Base-by-base conservation (phyloP, 2,329 filamentous ascomycete genomes). In the Penicillium vulpinum region DNA sequence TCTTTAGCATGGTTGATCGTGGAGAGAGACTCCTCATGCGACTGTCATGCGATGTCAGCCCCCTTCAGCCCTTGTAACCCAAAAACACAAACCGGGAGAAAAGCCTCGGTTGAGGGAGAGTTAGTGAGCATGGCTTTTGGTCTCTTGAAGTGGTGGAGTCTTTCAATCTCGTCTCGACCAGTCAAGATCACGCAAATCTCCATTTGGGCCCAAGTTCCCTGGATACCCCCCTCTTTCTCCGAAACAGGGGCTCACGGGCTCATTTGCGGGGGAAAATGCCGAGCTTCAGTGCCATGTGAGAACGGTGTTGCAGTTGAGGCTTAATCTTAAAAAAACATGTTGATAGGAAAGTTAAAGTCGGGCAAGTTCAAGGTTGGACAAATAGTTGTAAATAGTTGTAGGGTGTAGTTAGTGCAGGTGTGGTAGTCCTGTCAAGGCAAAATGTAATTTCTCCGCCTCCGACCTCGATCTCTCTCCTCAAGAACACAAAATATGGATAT, bases 211-310 rank as follows among this genome's bases (percentile, higher is more conserved):
- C 5, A 13, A 13, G 15, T 22, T 11, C 10, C 29, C 24, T 35
- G 22, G 15, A 16, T 35, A 1, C 54, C 33, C 31, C 44, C 33
- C 26, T 41, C 26, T 43, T 48, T 56, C 43, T 51, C 46, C 35
- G 36, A 49, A 55, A 29, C 28, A 41, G 39, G 28, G 38, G 35
- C 28, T 31, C 38, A 29, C 24, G 18, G 16, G 21, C 49, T 51
- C n/a, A 22, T n/a, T 26, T 56, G 47, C 35, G 46, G 28, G 38
- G 51, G 22, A 15, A 28, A 36, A 18, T 51, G 51, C 62, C 59
- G 62, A 64, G 61, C 45, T 61, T 36, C 51, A 46, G 7, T 11
- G 5, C 59, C 62, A 64, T 64, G 62, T 64, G 61, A 62, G 44
- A 45, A 28, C 40, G 16, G n/a, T 29, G 31, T 31, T 22, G 28